Evolutionary conservation across 2,329 filamentous ascomycete genomes (phyloP).

Genomic region (Aspergillus sclerotialis): DNA sequence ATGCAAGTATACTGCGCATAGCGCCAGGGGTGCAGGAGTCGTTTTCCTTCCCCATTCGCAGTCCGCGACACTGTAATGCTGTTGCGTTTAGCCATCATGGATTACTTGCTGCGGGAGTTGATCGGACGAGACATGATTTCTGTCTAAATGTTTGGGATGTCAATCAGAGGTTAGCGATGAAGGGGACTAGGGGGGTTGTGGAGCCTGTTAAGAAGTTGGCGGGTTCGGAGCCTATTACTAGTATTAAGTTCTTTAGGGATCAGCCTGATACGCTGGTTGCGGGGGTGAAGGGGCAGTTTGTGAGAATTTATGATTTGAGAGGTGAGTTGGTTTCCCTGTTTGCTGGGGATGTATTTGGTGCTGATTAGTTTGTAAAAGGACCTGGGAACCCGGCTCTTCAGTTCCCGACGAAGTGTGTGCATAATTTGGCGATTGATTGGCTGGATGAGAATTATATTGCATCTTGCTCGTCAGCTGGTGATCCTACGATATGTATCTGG

Average conservation of each 20-base stretch:
- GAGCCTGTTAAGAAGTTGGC: constrained; percentile 54
- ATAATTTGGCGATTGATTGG: constrained; percentile 58
- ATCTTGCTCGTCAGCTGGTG: constrained; percentile 48
- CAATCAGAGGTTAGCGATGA: constrained; percentile 39
- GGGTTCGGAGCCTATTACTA: constrained; percentile 56
- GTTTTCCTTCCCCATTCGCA: constrained; percentile 51
- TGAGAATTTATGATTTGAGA: constrained; percentile 57
- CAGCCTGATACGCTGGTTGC: constrained; percentile 56
- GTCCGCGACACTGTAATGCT: constrained; percentile 59
- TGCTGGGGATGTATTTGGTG: constrained; percentile 1
- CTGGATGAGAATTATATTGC: constrained; percentile 60
- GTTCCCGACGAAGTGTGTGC: constrained; percentile 53
- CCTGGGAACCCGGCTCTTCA: constrained; percentile 37
- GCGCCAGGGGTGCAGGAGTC: constrained; percentile 42
- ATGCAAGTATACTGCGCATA: constrained; percentile 52
- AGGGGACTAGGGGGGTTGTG: constrained; percentile 24
- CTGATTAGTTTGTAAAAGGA: constrained; percentile 18
- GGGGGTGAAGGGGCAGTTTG: constrained; percentile 54
- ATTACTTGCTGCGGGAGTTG: constrained; percentile 54
- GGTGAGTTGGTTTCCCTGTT: constrained; percentile 34
- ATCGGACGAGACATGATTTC: constrained; percentile 57
- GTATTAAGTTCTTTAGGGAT: constrained; percentile 56
- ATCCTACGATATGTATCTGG: constrained; percentile 56
- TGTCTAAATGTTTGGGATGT: constrained; percentile 61
- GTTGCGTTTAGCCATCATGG: constrained; percentile 53